Percentiles rank a stretch among this genome's conserved stretches.
These are phyloP conservation scores for Alternaria angustiovoidea DNA, from an alignment of 2,329 filamentous ascomycete genomes.

Conservation along the genomic window DNA sequence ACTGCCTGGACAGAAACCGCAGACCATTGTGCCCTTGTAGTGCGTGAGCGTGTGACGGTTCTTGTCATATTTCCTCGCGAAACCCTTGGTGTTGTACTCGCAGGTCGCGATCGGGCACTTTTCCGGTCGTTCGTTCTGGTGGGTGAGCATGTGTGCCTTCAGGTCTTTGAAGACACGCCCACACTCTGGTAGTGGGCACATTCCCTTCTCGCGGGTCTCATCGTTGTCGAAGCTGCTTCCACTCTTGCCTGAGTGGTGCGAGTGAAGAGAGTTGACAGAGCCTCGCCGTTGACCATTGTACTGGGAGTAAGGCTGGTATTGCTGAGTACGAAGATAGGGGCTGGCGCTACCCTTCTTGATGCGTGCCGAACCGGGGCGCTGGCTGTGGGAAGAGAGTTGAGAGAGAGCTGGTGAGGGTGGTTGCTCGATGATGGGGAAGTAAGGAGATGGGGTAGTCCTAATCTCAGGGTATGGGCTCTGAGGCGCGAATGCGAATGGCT, in stretches of 20 bases:
- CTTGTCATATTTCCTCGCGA: slow-evolving; percentile 95
- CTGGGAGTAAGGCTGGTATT: slow-evolving; percentile 63
- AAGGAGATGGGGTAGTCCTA: slow-evolving; percentile 51
- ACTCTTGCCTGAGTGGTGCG: slow-evolving; percentile 64
- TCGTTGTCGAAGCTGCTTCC: slow-evolving; percentile 51
- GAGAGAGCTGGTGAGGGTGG: slow-evolving; percentile 72
- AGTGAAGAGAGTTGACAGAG: slow-evolving; percentile 76
- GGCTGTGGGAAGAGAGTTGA: slow-evolving; percentile 58
- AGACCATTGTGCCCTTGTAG: slow-evolving; percentile 98
- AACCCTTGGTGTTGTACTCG: slow-evolving; percentile 91
- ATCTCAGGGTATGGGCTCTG: slow-evolving; percentile 55
- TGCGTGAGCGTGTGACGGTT: slow-evolving; percentile 93
- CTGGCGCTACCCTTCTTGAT: slow-evolving; percentile 67
- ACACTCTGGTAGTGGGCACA: slow-evolving; percentile 84
- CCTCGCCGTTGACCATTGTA: slow-evolving; percentile 64
- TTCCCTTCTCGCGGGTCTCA: slow-evolving; percentile 69
- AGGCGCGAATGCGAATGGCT: slow-evolving; percentile 57
- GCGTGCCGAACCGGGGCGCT: slow-evolving; percentile 50
- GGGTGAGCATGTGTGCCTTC: slow-evolving; percentile 93
- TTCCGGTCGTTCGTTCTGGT: slow-evolving; percentile 88
- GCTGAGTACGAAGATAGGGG: slow-evolving; percentile 68
- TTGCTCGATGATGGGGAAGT: slow-evolving; percentile 54
- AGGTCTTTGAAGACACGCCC: slow-evolving; percentile 89
- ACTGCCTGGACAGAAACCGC: slow-evolving; percentile 89
- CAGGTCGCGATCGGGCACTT: slow-evolving; percentile 94